These are phyloP conservation scores for Leersia perrieri DNA, from an alignment of 176 grass and related monocot species.

Conservation along the genomic window DNA sequence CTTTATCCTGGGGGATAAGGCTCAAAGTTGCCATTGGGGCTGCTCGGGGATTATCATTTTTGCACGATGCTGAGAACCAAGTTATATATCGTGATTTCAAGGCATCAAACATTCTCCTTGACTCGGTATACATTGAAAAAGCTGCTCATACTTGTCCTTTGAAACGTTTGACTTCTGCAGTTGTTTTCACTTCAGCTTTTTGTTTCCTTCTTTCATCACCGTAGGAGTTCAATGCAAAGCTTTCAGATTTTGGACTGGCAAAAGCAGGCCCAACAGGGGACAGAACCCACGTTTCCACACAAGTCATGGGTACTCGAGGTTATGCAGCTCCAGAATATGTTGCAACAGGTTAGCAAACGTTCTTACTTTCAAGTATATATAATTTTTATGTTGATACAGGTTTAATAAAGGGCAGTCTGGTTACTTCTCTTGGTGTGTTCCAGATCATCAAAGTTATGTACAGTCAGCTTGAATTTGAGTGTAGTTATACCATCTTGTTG, in stretches of 20 bases:
- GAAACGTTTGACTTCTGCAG: background rate
- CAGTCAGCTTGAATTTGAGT: background rate
- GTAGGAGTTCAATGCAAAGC: constrained; percentile 78
- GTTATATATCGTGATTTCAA: constrained; percentile 97
- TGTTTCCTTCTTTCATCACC: constrained; percentile 25
- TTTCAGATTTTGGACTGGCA: constrained; percentile 93
- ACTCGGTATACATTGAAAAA: constrained; percentile 50
- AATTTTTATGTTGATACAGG: background rate
- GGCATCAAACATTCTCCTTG: constrained; percentile 93
- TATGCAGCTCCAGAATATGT: constrained; percentile 97
- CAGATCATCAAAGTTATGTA: background rate
- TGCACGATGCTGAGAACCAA: constrained; percentile 77
- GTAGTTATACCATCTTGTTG: background rate
- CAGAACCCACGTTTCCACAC: constrained; percentile 94
- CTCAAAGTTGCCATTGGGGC: constrained; percentile 83
- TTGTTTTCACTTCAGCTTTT: background rate
- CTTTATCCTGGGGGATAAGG: constrained; percentile 71
- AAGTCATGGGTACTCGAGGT: constrained; percentile 87
- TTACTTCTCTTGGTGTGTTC: background rate
- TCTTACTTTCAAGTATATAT: background rate
- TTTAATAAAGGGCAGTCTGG: background rate
- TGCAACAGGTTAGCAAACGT: constrained; percentile 60
- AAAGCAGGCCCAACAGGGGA: constrained; percentile 96
- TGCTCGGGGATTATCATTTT: constrained; percentile 83
- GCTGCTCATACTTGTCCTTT: background rate